These are phyloP conservation scores for Chaetomiaceae sp. DNA, from an alignment of 2,329 filamentous ascomycete species.

Conservation along the genomic window DNA sequence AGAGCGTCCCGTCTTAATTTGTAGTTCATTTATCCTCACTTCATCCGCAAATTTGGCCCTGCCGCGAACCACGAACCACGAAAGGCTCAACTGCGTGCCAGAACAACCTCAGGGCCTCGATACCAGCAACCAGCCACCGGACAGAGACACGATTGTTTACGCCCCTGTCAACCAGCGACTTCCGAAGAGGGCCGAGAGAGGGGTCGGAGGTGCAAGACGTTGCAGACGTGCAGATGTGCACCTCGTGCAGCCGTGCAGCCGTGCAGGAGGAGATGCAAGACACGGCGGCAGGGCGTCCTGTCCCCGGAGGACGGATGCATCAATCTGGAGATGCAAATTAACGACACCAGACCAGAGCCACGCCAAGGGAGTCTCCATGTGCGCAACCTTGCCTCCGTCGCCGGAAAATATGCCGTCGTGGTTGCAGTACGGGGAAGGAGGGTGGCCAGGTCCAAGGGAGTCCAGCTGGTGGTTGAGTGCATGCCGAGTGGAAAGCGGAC, in stretches of 20 bases:
- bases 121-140: constrained; percentile 5
- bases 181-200: constrained; percentile 17
- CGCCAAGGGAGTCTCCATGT: constrained; percentile 21
- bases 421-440: not conserved
- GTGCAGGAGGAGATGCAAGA: no score
- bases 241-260: no score
- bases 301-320: constrained; percentile 12
- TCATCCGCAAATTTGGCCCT: constrained; percentile 39
- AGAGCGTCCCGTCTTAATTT: constrained; percentile 36
- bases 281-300: not conserved
- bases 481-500: not conserved
- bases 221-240: no score
- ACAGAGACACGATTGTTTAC: constrained; percentile 8
- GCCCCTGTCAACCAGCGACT: constrained; percentile 4
- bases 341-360: constrained; percentile 20
- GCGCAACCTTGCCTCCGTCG: constrained; percentile 21
- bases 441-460: not conserved
- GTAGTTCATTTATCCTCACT: constrained; percentile 41
- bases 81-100: constrained; percentile 14
- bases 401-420: constrained; percentile 20
- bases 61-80: constrained; percentile 21
- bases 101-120: constrained; percentile 14
- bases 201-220: no score
- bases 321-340: constrained; percentile 27
- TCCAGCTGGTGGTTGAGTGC: not conserved